These are phyloP conservation scores for Phytopythium cucurbitacearum DNA, from an alignment of 352 stramenopile genomes.

Conservation along the genomic window DNA sequence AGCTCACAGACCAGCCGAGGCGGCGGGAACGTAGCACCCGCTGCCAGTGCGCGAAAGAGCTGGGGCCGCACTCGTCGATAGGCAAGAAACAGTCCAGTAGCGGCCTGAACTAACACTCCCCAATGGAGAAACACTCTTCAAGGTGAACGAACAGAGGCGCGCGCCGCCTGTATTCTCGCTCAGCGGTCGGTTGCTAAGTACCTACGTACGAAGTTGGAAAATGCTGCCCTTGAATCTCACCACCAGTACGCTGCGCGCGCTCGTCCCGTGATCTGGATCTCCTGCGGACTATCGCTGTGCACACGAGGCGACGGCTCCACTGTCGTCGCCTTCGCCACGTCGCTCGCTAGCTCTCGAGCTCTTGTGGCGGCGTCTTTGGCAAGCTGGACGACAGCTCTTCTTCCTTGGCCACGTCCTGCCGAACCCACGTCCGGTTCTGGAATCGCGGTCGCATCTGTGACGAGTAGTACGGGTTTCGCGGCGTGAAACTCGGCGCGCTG, in stretches of 20 bases:
- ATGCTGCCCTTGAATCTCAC: conserved; percentile 2
- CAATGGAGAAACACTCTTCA: too few species aligned
- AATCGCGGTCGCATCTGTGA: conserved; percentile 78
- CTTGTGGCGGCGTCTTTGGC: conserved; percentile 64
- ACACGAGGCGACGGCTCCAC: conserved; percentile 1
- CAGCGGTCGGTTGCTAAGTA: too few species aligned
- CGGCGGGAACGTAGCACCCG: conserved; percentile 8
- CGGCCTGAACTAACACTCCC: too few species aligned
- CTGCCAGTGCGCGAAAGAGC: conserved; percentile 43
- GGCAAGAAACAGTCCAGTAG: conserved; percentile 1
- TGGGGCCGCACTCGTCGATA: conserved; percentile 64
- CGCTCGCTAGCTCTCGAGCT: conserved; percentile 24
- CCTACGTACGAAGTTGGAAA: conserved; percentile 7
- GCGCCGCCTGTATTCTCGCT: too few species aligned
- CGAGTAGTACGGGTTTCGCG: conserved; percentile 63
- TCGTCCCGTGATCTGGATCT: too few species aligned
- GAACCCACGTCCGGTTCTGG: conserved; percentile 88
- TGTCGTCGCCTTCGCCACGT: conserved; percentile 3
- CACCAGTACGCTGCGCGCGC: neutral
- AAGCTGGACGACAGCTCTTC: conserved; percentile 72
- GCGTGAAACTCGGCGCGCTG: conserved; percentile 30
- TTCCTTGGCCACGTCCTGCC: conserved; percentile 62
- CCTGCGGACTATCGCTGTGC: too few species aligned
- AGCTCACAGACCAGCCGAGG: conserved; percentile 38
- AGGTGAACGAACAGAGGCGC: too few species aligned